Evolutionary conservation across 116 monocot species (phyloP).

Genomic region (Zostera marina): DNA sequence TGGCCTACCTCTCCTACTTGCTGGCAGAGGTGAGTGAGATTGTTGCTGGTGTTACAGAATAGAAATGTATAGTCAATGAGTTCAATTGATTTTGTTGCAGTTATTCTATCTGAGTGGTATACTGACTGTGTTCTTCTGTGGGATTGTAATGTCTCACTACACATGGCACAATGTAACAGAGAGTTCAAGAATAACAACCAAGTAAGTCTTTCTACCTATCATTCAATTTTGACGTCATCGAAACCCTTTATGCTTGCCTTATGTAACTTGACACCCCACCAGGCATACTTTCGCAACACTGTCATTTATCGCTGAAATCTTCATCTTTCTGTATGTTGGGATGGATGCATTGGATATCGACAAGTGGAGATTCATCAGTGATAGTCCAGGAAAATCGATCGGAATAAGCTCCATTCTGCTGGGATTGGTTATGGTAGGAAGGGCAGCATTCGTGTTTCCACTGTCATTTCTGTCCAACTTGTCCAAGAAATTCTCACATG

Average conservation of each 20-base stretch:
- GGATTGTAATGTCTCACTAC: constrained; percentile 98
- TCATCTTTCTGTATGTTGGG: constrained; percentile 96
- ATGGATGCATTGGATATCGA: constrained; percentile 98
- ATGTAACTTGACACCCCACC: neutral
- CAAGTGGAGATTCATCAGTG: constrained; percentile 74
- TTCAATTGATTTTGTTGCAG: constrained; percentile 20
- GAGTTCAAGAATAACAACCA: constrained; percentile 94
- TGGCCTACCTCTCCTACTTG: constrained; percentile 97
- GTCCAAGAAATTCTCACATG: constrained; percentile 35
- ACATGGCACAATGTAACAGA: constrained; percentile 99
- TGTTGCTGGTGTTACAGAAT: neutral
- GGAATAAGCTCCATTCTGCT: constrained; percentile 61
- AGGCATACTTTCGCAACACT: constrained; percentile 97
- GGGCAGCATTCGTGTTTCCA: constrained; percentile 92
- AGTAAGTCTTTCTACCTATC: constrained; percentile 25
- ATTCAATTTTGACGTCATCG: neutral
- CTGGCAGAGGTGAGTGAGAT: constrained; percentile 58
- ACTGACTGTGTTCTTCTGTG: constrained; percentile 97
- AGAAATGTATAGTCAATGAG: neutral
- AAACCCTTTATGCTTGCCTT: neutral
- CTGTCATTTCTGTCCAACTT: constrained; percentile 80
- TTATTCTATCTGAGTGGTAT: constrained; percentile 82
- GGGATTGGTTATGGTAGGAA: constrained; percentile 60
- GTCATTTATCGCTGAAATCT: constrained; percentile 86
- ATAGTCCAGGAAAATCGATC: constrained; percentile 72